Conservation (phyloP, 176 grass and related monocot genomes). For the Secale cereale region DNA sequence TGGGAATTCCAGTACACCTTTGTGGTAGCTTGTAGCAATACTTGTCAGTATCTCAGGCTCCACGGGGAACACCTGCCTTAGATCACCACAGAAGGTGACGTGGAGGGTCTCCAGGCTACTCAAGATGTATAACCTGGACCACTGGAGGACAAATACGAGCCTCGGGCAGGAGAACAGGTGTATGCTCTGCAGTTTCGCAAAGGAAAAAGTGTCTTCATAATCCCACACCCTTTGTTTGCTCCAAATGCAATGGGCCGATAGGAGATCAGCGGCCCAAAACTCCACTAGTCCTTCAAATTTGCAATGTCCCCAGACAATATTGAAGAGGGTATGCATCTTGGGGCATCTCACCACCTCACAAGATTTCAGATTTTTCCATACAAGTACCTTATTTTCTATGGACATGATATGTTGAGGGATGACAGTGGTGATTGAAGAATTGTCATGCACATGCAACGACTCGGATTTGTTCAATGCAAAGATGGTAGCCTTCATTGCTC, state of each 20-base stretch:
- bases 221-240: fast-evolving
- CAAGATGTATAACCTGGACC: fast-evolving
- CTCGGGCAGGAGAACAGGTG: neutral
- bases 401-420: neutral
- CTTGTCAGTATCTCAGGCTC: fast-evolving
- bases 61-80: neutral
- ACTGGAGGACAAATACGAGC: neutral
- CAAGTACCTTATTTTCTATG: fast-evolving
- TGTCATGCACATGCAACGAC: neutral
- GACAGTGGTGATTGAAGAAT: neutral
- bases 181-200: neutral
- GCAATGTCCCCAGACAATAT: fast-evolving
- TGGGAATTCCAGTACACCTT: neutral
- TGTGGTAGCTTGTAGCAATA: fast-evolving
- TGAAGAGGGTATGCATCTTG: neutral
- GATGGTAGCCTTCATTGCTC: no score
- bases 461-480: no score
- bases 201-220: fast-evolving
- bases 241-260: neutral
- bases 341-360: neutral
- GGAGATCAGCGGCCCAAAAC: no score
- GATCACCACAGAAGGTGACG: neutral
- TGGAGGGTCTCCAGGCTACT: neutral
- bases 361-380: neutral
- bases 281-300: no score